Evolutionary conservation across 2,329 filamentous ascomycete genomes (phyloP).

Genomic region (Colletotrichum euphorbiae): DNA sequence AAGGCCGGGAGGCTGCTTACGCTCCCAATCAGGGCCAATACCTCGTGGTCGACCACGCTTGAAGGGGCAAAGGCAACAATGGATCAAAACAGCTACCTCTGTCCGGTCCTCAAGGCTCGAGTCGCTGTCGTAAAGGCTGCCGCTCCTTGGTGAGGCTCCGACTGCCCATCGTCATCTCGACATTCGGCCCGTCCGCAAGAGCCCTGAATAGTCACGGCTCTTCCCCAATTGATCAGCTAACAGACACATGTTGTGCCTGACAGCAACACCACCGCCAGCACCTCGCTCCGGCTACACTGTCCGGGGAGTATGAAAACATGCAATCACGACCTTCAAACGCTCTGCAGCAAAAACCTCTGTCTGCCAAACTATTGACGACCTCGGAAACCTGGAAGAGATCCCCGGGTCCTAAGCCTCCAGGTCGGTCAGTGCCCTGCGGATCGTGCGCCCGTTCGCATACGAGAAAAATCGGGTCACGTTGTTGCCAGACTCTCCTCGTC

Average conservation of each 20-base stretch:
- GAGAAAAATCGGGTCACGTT: slow-evolving; percentile 15
- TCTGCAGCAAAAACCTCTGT: background rate
- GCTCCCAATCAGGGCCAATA: slow-evolving; percentile 3
- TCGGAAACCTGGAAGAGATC: background rate
- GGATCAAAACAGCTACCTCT: slow-evolving; percentile 25
- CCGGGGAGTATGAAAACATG: slow-evolving; percentile 11
- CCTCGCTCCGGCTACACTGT: background rate
- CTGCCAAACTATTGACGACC: background rate
- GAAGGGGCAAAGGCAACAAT: background rate
- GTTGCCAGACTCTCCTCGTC: background rate
- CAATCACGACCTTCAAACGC: slow-evolving; percentile 9
- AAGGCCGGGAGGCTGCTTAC: slow-evolving; percentile 13
- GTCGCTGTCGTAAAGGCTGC: background rate
- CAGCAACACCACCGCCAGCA: background rate
- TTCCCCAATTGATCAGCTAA: background rate
- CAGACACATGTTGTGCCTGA: slow-evolving; percentile 4
- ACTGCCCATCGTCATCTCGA: slow-evolving; percentile 32
- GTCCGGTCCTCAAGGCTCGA: background rate
- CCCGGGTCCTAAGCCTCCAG: background rate
- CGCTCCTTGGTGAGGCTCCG: background rate
- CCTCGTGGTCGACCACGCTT: background rate
- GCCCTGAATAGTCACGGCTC: slow-evolving; percentile 3
- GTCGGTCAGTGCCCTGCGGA: slow-evolving; percentile 12
- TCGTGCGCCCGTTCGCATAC: slow-evolving; percentile 6
- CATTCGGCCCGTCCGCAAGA: slow-evolving; percentile 25